phyloP scores from a whole-genome alignment of 495 filamentous ascomycete genomes.

The Hypoxylon fragiforme region DNA sequence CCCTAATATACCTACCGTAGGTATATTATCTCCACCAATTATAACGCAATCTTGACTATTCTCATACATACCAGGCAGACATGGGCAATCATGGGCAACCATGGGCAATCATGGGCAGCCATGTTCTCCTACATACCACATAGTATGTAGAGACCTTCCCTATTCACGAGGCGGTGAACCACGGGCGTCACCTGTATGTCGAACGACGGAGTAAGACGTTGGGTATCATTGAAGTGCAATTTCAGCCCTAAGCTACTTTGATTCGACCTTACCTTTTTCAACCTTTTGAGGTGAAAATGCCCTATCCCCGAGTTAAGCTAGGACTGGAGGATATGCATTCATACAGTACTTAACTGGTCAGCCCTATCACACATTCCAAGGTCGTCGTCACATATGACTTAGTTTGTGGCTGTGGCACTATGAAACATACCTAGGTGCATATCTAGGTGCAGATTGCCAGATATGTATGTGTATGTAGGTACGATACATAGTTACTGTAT shows the following conservation, averaged over 20 bases:
- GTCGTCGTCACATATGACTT: neutral
- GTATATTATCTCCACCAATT: slow-evolving; percentile 20
- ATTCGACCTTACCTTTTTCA: neutral
- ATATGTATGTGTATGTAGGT: too few species aligned
- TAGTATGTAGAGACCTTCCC: slow-evolving; percentile 22
- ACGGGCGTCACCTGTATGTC: slow-evolving; percentile 10
- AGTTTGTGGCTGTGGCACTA: slow-evolving; percentile 23
- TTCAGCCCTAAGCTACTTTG: slow-evolving; percentile 3
- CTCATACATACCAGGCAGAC: too few species aligned
- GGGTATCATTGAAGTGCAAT: slow-evolving; percentile 26
- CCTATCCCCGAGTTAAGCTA: slow-evolving; percentile 3
- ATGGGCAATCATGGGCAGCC: too few species aligned
- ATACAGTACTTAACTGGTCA: slow-evolving; percentile 6
- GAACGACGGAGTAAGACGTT: slow-evolving; percentile 16
- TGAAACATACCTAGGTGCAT: slow-evolving; percentile 2
- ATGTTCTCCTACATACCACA: slow-evolving; percentile 9
- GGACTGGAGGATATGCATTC: neutral
- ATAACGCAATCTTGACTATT: slow-evolving; percentile 15
- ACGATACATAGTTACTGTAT: neutral
- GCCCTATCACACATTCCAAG: slow-evolving; percentile 21
- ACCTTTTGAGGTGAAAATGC: neutral
- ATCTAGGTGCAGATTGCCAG: too few species aligned
- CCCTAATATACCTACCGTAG: too few species aligned
- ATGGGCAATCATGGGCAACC: too few species aligned
- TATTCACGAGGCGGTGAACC: slow-evolving; percentile 31